Evolutionary conservation across 2,329 filamentous ascomycete genomes (phyloP).

Genomic region (Clarireedia paspali): DNA sequence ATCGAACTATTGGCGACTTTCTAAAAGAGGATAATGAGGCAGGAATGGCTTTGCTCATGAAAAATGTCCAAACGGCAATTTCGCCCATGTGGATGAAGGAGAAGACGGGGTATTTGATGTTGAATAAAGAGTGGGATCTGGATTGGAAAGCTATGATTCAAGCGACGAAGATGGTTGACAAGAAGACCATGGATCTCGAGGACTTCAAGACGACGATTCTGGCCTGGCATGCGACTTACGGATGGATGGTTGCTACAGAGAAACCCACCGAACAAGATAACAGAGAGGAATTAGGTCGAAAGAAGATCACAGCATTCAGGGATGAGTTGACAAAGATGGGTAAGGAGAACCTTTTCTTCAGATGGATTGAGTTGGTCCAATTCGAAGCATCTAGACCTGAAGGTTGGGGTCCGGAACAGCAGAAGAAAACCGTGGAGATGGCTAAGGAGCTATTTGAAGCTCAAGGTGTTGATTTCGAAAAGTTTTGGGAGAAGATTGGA

Average conservation of each 20-base stretch:
- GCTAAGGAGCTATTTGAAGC: slow-evolving; percentile 68
- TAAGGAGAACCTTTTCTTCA: slow-evolving; percentile 84
- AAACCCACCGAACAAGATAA: slow-evolving; percentile 39
- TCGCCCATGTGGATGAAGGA: slow-evolving; percentile 56
- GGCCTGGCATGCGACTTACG: slow-evolving; percentile 57
- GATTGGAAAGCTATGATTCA: slow-evolving; percentile 76
- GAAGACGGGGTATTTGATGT: slow-evolving; percentile 83
- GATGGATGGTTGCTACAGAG: slow-evolving; percentile 65
- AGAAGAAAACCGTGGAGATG: slow-evolving; percentile 63
- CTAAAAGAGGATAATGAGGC: slow-evolving; percentile 36
- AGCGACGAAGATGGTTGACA: slow-evolving; percentile 62
- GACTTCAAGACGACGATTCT: slow-evolving; percentile 66
- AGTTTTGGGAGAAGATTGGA: slow-evolving; percentile 65
- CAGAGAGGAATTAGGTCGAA: slow-evolving; percentile 55
- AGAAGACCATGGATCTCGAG: slow-evolving; percentile 50
- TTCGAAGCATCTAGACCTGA: slow-evolving; percentile 74
- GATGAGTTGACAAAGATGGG: slow-evolving; percentile 66
- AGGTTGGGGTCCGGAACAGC: slow-evolving; percentile 68
- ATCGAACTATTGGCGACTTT: slow-evolving; percentile 38
- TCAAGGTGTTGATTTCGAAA: slow-evolving; percentile 74
- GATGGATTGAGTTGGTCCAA: slow-evolving; percentile 89
- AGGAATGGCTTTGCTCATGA: slow-evolving; percentile 50
- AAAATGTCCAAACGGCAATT: slow-evolving; percentile 60
- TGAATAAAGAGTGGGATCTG: slow-evolving; percentile 79
- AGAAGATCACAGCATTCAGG: slow-evolving; percentile 74